Conservation (phyloP, 768 basidiomycete genomes). For the Mycena kentingensis region DNA sequence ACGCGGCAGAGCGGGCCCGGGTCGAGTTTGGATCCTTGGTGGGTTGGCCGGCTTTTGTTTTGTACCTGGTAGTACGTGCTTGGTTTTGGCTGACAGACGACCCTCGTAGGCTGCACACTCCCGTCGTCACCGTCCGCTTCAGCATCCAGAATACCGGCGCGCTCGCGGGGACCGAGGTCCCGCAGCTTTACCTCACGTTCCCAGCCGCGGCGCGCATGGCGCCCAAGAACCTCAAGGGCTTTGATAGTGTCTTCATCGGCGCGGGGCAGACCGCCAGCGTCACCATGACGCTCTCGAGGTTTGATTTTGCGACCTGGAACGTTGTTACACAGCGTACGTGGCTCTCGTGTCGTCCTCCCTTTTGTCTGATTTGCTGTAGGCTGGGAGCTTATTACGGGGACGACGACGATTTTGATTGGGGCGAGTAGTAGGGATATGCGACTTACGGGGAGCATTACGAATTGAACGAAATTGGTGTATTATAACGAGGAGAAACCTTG, state of each 20-base stretch:
- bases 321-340: constrained; percentile 43
- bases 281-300: constrained; percentile 49
- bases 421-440: constrained; percentile 53
- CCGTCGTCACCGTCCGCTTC: constrained; percentile 55
- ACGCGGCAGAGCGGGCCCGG: constrained; percentile 48
- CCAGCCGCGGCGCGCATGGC: constrained; percentile 51
- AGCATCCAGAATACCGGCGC: constrained; percentile 55
- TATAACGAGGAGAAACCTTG: no score
- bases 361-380: neutral
- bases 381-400: constrained; percentile 57
- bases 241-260: constrained; percentile 49
- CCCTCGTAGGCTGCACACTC: constrained; percentile 51
- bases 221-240: constrained; percentile 56
- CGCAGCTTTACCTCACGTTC: constrained; percentile 56
- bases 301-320: constrained; percentile 58
- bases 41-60: constrained; percentile 5
- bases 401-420: constrained; percentile 48
- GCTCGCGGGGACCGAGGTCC: constrained; percentile 56
- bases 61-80: no score
- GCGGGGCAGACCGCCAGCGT: constrained; percentile 49
- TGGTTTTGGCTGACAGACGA: neutral
- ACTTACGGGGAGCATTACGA: constrained; percentile 42
- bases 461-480: constrained; percentile 25
- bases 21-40: constrained; percentile 56
- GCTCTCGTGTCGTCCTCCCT: neutral